phyloP scores from a whole-genome alignment of 176 grass and related monocot genomes.

The Avena insularis region DNA sequence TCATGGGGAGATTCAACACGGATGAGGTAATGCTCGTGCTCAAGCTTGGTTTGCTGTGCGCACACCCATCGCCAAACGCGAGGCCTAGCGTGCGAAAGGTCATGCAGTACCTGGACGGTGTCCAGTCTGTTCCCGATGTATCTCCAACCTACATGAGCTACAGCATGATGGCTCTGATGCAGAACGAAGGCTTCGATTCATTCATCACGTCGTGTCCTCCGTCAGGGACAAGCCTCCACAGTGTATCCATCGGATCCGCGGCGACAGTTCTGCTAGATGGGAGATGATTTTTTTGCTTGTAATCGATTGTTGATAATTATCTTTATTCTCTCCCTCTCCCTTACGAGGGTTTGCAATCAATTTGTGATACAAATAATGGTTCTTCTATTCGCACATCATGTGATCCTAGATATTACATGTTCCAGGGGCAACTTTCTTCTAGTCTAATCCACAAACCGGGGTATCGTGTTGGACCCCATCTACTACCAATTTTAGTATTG shows the following conservation, averaged over 20 bases:
- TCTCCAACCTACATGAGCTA: constrained; percentile 25
- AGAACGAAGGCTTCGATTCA: constrained; percentile 36
- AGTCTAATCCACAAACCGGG: background rate
- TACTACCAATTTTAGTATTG: background rate
- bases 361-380: background rate
- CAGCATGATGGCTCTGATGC: background rate
- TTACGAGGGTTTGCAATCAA: background rate
- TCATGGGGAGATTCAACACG: too few species aligned
- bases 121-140: too few species aligned
- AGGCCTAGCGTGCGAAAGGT: too few species aligned
- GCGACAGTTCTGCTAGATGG: background rate
- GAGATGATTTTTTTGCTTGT: constrained; percentile 3
- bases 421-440: background rate
- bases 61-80: too few species aligned
- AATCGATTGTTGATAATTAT: background rate
- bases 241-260: background rate
- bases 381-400: background rate
- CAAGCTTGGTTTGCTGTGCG: too few species aligned
- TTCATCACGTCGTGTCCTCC: background rate
- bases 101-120: too few species aligned
- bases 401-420: background rate
- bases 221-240: background rate
- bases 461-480: background rate
- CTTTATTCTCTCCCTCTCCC: background rate
- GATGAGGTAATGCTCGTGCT: too few species aligned